A percentile compares a stretch with the other conserved stretches of the same genome.
Evolutionary conservation across 1,284 basidiomycete species (phyloP).

Genomic region (Trichosporon sp.): DNA sequence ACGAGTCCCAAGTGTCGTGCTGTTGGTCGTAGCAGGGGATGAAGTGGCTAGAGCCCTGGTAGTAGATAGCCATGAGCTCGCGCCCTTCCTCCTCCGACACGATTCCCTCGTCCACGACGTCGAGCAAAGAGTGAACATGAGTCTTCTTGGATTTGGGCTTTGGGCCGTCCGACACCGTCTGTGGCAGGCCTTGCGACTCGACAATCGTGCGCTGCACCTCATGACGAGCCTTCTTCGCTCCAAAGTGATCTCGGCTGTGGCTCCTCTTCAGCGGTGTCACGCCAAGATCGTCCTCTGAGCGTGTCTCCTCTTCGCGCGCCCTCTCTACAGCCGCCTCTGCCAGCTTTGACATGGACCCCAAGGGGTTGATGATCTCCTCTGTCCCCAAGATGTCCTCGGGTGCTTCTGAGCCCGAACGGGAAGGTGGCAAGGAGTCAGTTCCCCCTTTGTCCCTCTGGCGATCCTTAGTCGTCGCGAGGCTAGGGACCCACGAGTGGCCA

Average conservation of each 20-base stretch:
- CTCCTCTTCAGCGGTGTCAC: conserved; percentile 8
- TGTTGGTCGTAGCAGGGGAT: conserved; percentile 75
- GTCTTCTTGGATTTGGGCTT: conserved; percentile 31
- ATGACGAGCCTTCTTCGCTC: conserved; percentile 28
- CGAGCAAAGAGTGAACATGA: conserved; percentile 47
- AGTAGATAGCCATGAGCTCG: conserved; percentile 78
- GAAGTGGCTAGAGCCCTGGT: conserved; percentile 78
- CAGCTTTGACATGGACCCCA: conserved; percentile 48
- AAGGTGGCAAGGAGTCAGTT: conserved; percentile 36
- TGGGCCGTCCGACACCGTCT: conserved; percentile 22
- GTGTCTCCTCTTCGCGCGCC: conserved; percentile 39
- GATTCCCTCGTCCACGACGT: conserved; percentile 54
- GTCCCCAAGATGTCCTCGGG: conserved; percentile 41
- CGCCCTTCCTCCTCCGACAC: conserved; percentile 74
- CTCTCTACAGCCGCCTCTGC: conserved; percentile 49
- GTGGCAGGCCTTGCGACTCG: conserved; percentile 39
- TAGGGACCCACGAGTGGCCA: background rate
- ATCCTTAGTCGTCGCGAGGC: background rate
- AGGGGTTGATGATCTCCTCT: conserved; percentile 45
- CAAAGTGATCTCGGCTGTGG: conserved; percentile 11
- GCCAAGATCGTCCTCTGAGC: background rate
- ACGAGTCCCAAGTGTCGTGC: conserved; percentile 68
- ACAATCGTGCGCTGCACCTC: conserved; percentile 23
- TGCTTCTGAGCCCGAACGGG: conserved; percentile 37
- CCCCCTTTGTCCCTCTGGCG: background rate